Conservation (phyloP, 2,329 filamentous ascomycete species). For the Cylindrodendrum hubeiense region DNA sequence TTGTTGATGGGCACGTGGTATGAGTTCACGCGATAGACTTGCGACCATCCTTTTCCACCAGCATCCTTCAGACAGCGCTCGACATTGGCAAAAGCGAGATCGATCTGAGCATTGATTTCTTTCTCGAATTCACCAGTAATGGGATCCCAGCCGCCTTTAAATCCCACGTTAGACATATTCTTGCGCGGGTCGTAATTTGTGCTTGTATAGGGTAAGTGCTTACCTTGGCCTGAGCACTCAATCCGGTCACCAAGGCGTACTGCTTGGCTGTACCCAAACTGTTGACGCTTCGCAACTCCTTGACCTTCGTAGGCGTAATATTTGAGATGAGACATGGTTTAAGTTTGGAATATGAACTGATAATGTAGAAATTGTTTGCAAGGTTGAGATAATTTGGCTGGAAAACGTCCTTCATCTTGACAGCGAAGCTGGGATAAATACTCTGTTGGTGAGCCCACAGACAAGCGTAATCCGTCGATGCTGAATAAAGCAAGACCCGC, state of each 20-base stretch:
- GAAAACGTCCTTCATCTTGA: too few relatives aligned
- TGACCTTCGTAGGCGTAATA: not conserved
- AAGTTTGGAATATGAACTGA: not conserved
- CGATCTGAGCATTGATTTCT: not conserved
- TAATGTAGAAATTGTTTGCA: not conserved
- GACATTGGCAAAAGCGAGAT: not conserved
- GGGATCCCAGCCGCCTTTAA: not conserved
- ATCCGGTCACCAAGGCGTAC: not conserved
- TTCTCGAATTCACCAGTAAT: not conserved
- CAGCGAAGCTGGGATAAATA: too few relatives aligned
- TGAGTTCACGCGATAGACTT: constrained; percentile 1
- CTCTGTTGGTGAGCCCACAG: not conserved
- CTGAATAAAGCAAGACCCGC: too few relatives aligned
- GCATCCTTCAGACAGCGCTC: constrained; percentile 2
- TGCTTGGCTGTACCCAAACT: not conserved
- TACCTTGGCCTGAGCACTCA: not conserved
- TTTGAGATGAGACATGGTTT: not conserved
- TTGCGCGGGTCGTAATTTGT: too few relatives aligned
- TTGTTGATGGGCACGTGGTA: not conserved
- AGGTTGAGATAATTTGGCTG: not conserved
- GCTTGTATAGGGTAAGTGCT: not conserved
- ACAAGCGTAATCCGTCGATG: too few relatives aligned
- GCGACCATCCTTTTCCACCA: constrained; percentile 5
- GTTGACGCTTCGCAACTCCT: not conserved
- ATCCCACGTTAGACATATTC: not conserved